Conservation (phyloP, 345 rosid genomes). For the Ceriops decandra region DNA sequence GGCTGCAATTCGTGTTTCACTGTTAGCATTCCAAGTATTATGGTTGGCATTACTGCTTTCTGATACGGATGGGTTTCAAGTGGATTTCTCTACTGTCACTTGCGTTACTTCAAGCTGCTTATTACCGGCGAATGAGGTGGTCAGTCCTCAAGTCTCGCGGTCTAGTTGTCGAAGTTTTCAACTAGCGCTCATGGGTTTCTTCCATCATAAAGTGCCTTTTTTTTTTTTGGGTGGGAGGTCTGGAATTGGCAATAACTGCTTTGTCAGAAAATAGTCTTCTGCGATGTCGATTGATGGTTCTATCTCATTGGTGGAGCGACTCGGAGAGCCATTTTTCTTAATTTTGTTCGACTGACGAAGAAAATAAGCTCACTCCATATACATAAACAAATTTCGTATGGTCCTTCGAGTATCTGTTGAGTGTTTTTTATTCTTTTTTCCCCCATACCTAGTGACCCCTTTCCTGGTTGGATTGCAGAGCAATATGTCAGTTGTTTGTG, state of each 20-base stretch:
- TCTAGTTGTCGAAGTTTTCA: constrained; percentile 81
- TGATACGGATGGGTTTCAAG: constrained; percentile 93
- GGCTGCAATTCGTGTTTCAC: neutral
- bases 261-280: constrained; percentile 25
- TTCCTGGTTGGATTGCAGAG: neutral
- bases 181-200: constrained; percentile 40
- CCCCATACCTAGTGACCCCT: neutral
- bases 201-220: constrained; percentile 3
- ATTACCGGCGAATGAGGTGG: constrained; percentile 91
- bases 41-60: constrained; percentile 5
- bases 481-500: neutral
- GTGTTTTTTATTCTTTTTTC: neutral
- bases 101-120: constrained; percentile 90
- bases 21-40: neutral
- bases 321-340: constrained; percentile 16
- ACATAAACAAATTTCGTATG: neutral
- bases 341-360: constrained; percentile 25
- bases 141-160: constrained; percentile 82
- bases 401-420: neutral
- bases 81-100: constrained; percentile 92
- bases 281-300: constrained; percentile 19
- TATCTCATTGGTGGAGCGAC: constrained; percentile 26
- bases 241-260: constrained; percentile 31
- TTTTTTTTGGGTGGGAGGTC: neutral
- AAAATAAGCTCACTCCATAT: constrained; percentile 36